A percentile compares a stretch with the other conserved stretches of the same genome.
Conservation (phyloP, 2,329 filamentous ascomycete genomes). For the Magnaporthiopsis incrustans region DNA sequence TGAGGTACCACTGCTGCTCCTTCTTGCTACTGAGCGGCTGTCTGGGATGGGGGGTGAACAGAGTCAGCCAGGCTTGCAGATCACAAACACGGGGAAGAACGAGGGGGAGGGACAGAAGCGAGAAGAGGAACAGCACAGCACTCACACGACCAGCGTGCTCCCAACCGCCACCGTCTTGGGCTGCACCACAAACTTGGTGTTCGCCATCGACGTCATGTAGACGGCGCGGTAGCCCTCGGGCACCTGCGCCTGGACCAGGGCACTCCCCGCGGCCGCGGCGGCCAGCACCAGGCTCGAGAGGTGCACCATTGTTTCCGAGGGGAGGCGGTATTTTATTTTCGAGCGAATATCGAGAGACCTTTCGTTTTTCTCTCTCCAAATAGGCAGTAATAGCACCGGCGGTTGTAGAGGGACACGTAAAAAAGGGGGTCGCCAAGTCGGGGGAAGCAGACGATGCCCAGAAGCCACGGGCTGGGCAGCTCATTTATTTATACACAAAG, state of each 20-base stretch:
- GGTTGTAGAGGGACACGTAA: too few relatives aligned
- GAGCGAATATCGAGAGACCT: too few relatives aligned
- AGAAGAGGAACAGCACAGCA: not conserved
- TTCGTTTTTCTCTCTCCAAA: too few relatives aligned
- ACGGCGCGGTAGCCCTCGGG: slow-evolving; percentile 30
- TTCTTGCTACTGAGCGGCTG: slow-evolving; percentile 23
- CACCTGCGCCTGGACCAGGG: slow-evolving; percentile 21
- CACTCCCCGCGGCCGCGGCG: slow-evolving; percentile 24
- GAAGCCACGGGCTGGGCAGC: not conserved
- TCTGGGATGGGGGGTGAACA: slow-evolving; percentile 12
- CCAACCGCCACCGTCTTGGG: slow-evolving; percentile 24
- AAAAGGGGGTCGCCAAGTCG: too few relatives aligned
- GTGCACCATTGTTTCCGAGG: not conserved
- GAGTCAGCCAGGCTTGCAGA: too few relatives aligned
- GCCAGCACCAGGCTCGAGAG: slow-evolving; percentile 17
- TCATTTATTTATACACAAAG: not conserved
- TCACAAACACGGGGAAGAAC: too few relatives aligned
- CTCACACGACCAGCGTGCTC: slow-evolving; percentile 28
- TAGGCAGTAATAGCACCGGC: too few relatives aligned
- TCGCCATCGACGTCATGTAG: slow-evolving; percentile 29
- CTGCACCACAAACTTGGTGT: slow-evolving; percentile 32
- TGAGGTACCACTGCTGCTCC: slow-evolving; percentile 34
- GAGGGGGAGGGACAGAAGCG: slow-evolving; percentile 6
- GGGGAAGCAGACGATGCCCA: not conserved
- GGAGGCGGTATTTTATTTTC: too few relatives aligned